Base-by-base conservation (phyloP, 805 yeast genomes). In the Wickerhamiella musiphila region DNA sequence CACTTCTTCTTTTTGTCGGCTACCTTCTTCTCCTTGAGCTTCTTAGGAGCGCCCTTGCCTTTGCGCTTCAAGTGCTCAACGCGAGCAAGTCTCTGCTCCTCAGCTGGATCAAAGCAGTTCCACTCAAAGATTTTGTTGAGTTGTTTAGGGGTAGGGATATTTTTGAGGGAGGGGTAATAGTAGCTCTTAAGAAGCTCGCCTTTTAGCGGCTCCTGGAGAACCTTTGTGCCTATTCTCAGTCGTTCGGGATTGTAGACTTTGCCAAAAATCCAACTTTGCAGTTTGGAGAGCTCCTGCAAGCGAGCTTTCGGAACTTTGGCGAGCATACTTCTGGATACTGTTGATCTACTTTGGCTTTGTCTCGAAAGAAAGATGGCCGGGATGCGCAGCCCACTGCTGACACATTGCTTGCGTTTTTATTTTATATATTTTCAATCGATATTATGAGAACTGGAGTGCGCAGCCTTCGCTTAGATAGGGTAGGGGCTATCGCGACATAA, bases 21-120 rank as follows among this genome's bases (percentile, higher is more conserved):
- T 7, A 35, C 49, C 39, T 45, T 45, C 46, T 47, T 47, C 20
- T 45, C 50, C 35, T 42, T 42, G 16, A 41, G 35, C 43, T 48
- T 48, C 35, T 42, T 43, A 13, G 53, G 53, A 5, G 52, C 52
- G 8, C 53, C 53, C 33, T 48, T 48, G 14, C 53, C 53, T 33
- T 42, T 46, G 17, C 43, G 36, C 29, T 42, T 41, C 18, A 44
- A 29, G 19, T 37, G 33, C 33, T 42, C 49, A 4, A 42, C 45
- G 9, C 45, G 45, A 31, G 39, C 35, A 15, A 46, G 29, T 2
- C 49, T 35, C 23, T 36, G 34, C 10, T 39, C 42, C 34, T 46
- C 48, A 4, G 31, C 42, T 4, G 48, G 49, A 32, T 46, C 48
- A 16, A 37, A 40, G 30, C 38, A 35, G 34, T 32, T 27, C 49